Percentiles rank a stretch among this genome's conserved stretches.
Evolutionary conservation across 768 basidiomycete genomes (phyloP).

Genomic region (Solioccasus polychromus): DNA sequence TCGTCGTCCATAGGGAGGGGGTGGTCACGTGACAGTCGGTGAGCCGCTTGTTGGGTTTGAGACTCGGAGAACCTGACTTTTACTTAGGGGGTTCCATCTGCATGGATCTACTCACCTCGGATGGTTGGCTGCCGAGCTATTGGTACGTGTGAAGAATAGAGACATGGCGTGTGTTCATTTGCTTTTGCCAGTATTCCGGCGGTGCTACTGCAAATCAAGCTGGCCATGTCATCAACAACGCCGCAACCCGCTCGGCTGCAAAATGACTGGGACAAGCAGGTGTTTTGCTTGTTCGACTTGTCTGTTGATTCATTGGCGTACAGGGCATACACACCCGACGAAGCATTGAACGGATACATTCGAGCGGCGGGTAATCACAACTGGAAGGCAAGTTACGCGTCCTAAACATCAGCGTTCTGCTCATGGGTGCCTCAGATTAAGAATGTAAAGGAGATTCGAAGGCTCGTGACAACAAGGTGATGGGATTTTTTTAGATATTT

Average conservation of each 20-base stretch:
- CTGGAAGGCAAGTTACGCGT: slow-evolving; percentile 48
- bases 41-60: slow-evolving; percentile 3
- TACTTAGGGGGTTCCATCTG: slow-evolving; percentile 64
- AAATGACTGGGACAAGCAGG: slow-evolving; percentile 48
- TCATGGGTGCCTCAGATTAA: slow-evolving; percentile 21
- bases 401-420: neutral
- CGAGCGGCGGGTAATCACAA: slow-evolving; percentile 63
- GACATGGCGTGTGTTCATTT: slow-evolving; percentile 1
- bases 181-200: slow-evolving; percentile 34
- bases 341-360: slow-evolving; percentile 62
- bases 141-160: slow-evolving; percentile 34
- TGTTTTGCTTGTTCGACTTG: neutral
- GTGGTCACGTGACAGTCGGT: slow-evolving; percentile 68
- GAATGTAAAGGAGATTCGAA: slow-evolving; percentile 15
- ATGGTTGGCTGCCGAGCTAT: slow-evolving; percentile 71
- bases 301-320: neutral
- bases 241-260: slow-evolving; percentile 58
- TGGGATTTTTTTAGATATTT: neutral
- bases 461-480: slow-evolving; percentile 14
- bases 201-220: slow-evolving; percentile 59
- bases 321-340: slow-evolving; percentile 46
- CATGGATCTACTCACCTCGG: slow-evolving; percentile 67
- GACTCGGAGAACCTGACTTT: no score
- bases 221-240: slow-evolving; percentile 67
- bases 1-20: slow-evolving; percentile 47